Evolutionary conservation across 495 filamentous ascomycete genomes (phyloP), one percentile per base, ranked within the genome.

Genomic region (Tuber melanosporum): DNA sequence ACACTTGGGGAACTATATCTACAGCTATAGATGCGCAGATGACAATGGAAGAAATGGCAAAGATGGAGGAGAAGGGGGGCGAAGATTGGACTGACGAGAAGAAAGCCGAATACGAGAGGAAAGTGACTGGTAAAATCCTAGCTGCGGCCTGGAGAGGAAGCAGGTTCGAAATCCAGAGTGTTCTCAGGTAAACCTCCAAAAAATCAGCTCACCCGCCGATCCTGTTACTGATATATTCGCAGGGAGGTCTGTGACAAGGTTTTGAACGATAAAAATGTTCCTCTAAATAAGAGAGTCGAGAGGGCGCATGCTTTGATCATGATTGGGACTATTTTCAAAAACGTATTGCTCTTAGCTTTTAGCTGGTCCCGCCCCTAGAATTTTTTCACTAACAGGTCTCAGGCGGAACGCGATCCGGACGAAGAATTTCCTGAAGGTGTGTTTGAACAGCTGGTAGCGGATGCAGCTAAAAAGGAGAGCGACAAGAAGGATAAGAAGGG

Each of bases 31-130:
- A 97, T 82, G 95, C 95, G 70, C 95, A 99, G 85, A 90, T 96
- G 88, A 97, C 93, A 73, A 97, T 99, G 91, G 96, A 98, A 85
- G 95, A 98, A 84, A 98, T 99, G 95, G 94, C 94, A 41, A 94
- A 95, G 83, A 85, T 93, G 85, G 96, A 99, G 85, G 92, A 97
- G 87, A 91, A 91, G 82, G 95, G 95, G 32, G 95, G 95, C 36
- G 96, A 98, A 74, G 95, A 97, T 66, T 99, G 95, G 95, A 98
- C 95, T 15, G 95, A 98, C 79, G 96, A 99, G 90, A 94, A 92
- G 87, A 95, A 94, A 86, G 87, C 91, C n/a, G 95, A 99, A 85
- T 97, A 94, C 80, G 95, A 98, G 86, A 90, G 93, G 82, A 90
- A 91, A 82, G 94, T 98, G 3, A 99, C 95, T 43, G 95, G 95